These are phyloP conservation scores for Sclerotinia nivalis DNA, from an alignment of 2,329 filamentous ascomycete species.

Conservation along the genomic window DNA sequence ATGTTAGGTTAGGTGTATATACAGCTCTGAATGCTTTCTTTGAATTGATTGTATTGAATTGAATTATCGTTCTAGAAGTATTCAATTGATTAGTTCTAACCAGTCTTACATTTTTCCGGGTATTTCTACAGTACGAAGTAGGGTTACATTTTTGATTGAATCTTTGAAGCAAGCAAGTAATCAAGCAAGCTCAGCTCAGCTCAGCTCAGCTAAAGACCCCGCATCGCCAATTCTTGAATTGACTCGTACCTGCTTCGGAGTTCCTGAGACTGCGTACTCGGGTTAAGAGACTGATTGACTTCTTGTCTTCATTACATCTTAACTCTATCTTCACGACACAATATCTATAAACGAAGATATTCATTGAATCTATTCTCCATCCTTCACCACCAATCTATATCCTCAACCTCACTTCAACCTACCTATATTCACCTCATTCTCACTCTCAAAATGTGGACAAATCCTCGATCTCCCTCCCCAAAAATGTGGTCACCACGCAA, in stretches of 20 bases:
- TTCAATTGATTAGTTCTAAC: neutral
- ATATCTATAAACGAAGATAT: too few relatives aligned
- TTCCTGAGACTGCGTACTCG: neutral
- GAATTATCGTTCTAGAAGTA: neutral
- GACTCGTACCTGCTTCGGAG: slow-evolving; percentile 6
- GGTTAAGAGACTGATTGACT: neutral
- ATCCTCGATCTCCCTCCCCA: neutral
- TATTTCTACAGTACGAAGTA: neutral
- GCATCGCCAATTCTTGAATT: slow-evolving; percentile 8
- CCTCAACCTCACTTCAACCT: neutral
- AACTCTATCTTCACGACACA: neutral
- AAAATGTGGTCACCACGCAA: slow-evolving; percentile 18
- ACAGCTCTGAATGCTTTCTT: too few relatives aligned
- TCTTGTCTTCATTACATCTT: neutral
- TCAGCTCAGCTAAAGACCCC: slow-evolving; percentile 6
- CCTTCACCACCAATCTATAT: neutral
- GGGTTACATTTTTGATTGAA: neutral
- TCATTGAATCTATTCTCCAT: neutral
- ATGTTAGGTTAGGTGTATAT: neutral
- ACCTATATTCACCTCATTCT: neutral
- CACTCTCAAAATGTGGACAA: slow-evolving; percentile 13
- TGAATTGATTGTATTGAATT: too few relatives aligned
- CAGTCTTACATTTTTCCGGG: neutral
- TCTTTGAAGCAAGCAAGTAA: neutral
- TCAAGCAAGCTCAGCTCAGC: neutral